Conservation (phyloP, 352 stramenopile genomes). For the Peronospora tabacina region DNA sequence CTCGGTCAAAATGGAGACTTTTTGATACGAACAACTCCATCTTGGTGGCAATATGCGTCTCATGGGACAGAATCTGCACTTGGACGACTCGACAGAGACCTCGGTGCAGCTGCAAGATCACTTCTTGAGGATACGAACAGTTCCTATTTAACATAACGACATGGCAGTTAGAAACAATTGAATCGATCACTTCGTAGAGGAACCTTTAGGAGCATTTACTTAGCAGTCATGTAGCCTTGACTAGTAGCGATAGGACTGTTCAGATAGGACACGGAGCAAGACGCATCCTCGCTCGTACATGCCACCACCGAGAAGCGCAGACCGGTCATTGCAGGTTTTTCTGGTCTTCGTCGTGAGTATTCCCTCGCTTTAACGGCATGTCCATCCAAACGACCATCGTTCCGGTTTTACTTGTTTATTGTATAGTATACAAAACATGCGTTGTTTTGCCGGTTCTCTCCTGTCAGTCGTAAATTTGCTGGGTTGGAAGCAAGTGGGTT, state of each 20-base stretch:
- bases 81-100: conserved; percentile 67
- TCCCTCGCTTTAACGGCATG: conserved; percentile 13
- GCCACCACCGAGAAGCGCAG: conserved; percentile 78
- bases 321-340: conserved; percentile 53
- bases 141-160: conserved; percentile 41
- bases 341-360: neutral
- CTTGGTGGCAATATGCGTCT: conserved; percentile 89
- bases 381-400: conserved; percentile 13
- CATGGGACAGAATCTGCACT: conserved; percentile 88
- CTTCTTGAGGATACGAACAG: conserved; percentile 90
- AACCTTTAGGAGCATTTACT: conserved; percentile 19
- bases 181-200: neutral
- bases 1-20: conserved; percentile 23
- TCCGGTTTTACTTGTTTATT: conserved; percentile 1
- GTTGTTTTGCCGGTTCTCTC: no score
- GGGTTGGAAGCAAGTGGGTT: neutral
- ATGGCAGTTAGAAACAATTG: neutral
- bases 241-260: conserved; percentile 62
- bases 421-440: neutral
- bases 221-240: conserved; percentile 75
- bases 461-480: conserved; percentile 12
- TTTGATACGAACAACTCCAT: conserved; percentile 88
- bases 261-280: conserved; percentile 78
- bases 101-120: conserved; percentile 77
- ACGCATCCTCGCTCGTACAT: conserved; percentile 82